Evolutionary conservation across 2,329 filamentous ascomycete species (phyloP).

Genomic region (Pseudocercospora musae): DNA sequence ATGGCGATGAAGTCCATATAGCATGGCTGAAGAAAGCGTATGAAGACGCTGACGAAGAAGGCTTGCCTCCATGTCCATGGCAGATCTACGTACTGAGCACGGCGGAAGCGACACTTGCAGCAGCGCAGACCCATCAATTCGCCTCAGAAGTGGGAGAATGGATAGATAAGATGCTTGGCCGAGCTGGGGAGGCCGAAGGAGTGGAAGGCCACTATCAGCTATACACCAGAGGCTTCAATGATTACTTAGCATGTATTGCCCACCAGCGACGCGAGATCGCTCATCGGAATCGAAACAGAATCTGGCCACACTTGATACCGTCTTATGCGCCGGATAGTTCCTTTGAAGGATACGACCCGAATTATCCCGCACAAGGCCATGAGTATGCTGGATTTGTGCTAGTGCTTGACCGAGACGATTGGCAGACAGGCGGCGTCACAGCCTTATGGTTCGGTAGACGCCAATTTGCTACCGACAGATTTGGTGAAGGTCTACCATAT

Average conservation of each 20-base stretch:
- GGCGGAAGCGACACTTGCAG: background rate
- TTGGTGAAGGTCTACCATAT: background rate
- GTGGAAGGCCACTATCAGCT: background rate
- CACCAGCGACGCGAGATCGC: conserved; percentile 1
- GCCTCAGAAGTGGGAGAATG: background rate
- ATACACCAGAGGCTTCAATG: background rate
- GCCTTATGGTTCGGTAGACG: background rate
- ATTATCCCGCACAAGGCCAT: background rate
- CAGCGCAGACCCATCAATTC: background rate
- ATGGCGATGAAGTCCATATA: background rate
- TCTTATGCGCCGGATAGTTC: background rate
- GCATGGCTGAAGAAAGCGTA: background rate
- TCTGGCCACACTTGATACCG: background rate
- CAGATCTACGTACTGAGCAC: conserved; percentile 2
- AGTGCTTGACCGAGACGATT: background rate
- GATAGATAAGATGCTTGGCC: background rate
- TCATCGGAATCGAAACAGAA: background rate
- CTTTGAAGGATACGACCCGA: background rate
- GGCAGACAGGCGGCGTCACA: background rate
- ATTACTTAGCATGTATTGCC: background rate
- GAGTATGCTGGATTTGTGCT: background rate
- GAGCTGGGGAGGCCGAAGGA: background rate
- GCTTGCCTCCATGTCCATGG: conserved; percentile 3
- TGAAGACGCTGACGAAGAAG: background rate
- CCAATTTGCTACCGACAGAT: background rate